These are phyloP conservation scores for Dissophora ornata DNA, from an alignment of 192 early-diverging fungal species.

Conservation along the genomic window DNA sequence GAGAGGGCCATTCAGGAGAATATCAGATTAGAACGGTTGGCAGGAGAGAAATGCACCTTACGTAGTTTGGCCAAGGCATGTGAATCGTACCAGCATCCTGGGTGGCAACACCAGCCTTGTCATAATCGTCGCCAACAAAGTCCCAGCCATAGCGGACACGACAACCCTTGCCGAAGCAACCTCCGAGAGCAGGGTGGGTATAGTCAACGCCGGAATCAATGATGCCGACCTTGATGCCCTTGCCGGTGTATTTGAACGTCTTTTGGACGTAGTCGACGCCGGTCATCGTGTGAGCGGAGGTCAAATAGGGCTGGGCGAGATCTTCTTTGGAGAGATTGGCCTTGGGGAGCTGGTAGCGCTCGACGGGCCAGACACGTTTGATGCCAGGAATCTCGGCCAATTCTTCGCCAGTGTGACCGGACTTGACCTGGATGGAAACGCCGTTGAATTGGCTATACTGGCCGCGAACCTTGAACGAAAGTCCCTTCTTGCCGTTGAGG, in stretches of 20 bases:
- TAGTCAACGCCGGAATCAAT: constrained; percentile 79
- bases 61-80: too few species aligned
- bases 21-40: too few species aligned
- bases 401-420: constrained; percentile 29
- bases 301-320: constrained; percentile 15
- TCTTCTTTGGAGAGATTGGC: constrained; percentile 9
- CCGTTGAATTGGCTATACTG: constrained; percentile 60
- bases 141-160: constrained; percentile 69
- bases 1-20: too few species aligned
- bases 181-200: constrained; percentile 69
- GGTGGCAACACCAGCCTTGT: constrained; percentile 22
- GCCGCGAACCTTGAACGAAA: constrained; percentile 28
- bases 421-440: constrained; percentile 54
- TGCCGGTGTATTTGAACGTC: constrained; percentile 64
- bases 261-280: constrained; percentile 62
- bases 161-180: constrained; percentile 69
- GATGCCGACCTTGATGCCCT: constrained; percentile 74
- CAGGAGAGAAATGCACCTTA: too few species aligned
- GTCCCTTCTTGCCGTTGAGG: constrained; percentile 15
- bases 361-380: constrained; percentile 65
- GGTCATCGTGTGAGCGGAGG: constrained; percentile 57
- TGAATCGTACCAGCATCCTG: too few species aligned
- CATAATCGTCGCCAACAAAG: constrained; percentile 70
- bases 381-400: constrained; percentile 44
- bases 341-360: constrained; percentile 32